Conservation (phyloP, 306 rosid genomes). For the Vigna radiata region DNA sequence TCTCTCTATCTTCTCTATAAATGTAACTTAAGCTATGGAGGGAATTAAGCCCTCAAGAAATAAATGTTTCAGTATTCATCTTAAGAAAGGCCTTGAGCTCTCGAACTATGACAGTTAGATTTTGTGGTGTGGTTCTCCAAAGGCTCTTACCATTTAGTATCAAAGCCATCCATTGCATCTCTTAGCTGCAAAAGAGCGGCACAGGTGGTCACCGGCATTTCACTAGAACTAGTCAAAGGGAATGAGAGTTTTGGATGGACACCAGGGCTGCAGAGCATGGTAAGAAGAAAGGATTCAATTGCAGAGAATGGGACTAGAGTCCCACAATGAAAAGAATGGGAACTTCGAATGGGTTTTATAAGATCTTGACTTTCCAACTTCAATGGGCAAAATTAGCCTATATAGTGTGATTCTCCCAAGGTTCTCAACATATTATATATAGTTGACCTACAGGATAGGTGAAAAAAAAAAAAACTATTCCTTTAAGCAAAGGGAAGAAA, state of each 20-base stretch:
- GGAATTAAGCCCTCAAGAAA: too few relatives aligned
- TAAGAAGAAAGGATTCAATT: neutral
- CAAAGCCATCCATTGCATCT: neutral
- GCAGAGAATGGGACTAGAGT: neutral
- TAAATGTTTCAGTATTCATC: too few relatives aligned
- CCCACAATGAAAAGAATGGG: neutral
- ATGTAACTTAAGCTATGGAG: too few relatives aligned
- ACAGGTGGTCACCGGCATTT: neutral
- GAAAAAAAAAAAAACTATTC: neutral
- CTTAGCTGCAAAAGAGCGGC: neutral
- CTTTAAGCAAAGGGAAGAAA: slow-evolving; percentile 14
- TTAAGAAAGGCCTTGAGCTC: neutral
- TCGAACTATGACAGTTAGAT: neutral
- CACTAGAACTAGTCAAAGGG: neutral
- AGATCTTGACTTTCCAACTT: neutral
- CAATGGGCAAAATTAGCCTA: neutral
- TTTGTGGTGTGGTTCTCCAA: neutral
- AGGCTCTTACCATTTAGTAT: neutral
- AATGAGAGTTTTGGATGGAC: neutral
- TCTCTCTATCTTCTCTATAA: too few relatives aligned
- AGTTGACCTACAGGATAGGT: slow-evolving; percentile 7
- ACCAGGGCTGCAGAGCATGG: neutral
- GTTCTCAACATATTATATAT: neutral
- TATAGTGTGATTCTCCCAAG: too few relatives aligned
- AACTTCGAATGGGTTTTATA: neutral